Evolutionary conservation across 2,329 filamentous ascomycete genomes (phyloP).

Genomic region (Hymenoscyphus fructigenus): DNA sequence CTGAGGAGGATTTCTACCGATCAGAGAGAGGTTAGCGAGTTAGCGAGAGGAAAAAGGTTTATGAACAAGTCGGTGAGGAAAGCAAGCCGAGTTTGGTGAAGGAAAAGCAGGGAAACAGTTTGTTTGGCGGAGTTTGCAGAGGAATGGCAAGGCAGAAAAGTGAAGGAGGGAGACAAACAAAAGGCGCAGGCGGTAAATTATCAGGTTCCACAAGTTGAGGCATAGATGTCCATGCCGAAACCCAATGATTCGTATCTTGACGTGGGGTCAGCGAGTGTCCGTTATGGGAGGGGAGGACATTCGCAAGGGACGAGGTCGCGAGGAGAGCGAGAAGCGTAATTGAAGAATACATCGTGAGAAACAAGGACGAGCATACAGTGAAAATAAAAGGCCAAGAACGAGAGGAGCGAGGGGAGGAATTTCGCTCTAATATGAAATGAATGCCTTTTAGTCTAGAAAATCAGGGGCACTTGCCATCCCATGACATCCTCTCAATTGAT

Average conservation of each 20-base stretch:
- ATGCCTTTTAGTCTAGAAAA: neutral
- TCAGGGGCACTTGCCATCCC: neutral
- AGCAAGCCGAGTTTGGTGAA: conserved; percentile 3
- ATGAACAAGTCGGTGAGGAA: too few relatives aligned
- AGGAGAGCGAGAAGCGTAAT: neutral
- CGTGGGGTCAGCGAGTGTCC: neutral
- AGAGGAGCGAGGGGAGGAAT: neutral
- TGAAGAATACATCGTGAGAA: neutral
- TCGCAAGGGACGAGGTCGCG: neutral
- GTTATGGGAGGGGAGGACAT: neutral
- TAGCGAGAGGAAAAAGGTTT: too few relatives aligned
- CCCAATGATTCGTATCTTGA: conserved; percentile 16
- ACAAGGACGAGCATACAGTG: neutral
- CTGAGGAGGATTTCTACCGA: neutral
- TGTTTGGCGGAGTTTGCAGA: too few relatives aligned
- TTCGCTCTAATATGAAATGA: too few relatives aligned
- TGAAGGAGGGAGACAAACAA: conserved; percentile 1
- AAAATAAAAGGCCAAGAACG: neutral
- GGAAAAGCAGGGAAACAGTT: neutral
- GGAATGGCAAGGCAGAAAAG: neutral
- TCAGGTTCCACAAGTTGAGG: conserved; percentile 22
- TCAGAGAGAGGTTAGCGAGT: too few relatives aligned
- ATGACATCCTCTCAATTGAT: neutral
- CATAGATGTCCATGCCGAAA: conserved; percentile 24
- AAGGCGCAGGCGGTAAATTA: conserved; percentile 23